A percentile compares a stretch with the other conserved stretches of the same genome.
Evolutionary conservation across 192 early-diverging fungal species (phyloP).

Genomic region (Backusella sp.): DNA sequence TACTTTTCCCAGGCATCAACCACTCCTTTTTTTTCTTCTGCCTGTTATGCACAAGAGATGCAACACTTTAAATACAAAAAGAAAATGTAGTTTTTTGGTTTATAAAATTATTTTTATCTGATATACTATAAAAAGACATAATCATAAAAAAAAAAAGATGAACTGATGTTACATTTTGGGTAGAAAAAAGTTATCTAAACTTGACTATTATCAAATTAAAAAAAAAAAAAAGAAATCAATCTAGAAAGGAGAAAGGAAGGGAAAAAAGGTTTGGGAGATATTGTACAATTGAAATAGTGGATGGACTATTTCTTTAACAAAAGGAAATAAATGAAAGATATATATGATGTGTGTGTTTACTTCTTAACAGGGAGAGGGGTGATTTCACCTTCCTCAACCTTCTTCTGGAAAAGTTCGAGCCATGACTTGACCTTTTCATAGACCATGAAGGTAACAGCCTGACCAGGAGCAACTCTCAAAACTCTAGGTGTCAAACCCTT

Average conservation of each 20-base stretch:
- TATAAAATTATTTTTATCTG: conserved; percentile 4
- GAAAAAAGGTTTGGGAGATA: neutral
- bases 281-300: neutral
- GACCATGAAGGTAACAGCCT: conserved; percentile 96
- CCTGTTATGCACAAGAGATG: neutral
- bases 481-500: conserved; percentile 92
- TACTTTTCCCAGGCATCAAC: neutral
- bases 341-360: conserved; percentile 2
- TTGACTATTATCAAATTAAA: neutral
- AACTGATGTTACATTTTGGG: neutral
- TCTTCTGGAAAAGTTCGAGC: conserved; percentile 47
- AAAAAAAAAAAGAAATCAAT: conserved; percentile 2
- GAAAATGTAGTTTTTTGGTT: neutral
- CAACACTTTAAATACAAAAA: neutral
- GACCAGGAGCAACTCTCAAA: conserved; percentile 93
- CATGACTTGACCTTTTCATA: conserved; percentile 83
- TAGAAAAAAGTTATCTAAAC: neutral
- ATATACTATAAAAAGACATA: neutral
- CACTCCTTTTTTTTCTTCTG: neutral
- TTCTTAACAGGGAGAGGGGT: conserved; percentile 10
- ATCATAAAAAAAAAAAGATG: neutral
- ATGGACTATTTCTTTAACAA: neutral
- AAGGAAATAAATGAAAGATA: conserved; percentile 1
- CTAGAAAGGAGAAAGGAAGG: neutral
- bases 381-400: conserved; percentile 17